Conservation (phyloP, 106 monocot species). For the Dendrobium catenatum region DNA sequence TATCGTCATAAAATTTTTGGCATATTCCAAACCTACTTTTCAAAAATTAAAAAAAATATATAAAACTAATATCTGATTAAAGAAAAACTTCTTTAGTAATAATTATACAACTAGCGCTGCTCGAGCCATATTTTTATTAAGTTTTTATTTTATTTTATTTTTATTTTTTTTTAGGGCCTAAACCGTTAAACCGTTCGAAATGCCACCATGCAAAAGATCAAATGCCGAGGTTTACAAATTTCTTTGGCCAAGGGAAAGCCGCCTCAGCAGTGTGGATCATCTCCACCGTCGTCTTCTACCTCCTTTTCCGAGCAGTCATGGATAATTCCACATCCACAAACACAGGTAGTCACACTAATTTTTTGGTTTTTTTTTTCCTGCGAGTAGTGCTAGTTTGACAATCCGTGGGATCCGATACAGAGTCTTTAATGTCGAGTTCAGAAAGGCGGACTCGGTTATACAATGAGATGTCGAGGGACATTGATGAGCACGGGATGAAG, state of each 20-base stretch:
- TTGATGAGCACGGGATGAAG: conserved; percentile 60
- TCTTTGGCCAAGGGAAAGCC: background rate
- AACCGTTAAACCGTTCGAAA: background rate
- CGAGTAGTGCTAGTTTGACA: background rate
- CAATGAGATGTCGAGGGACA: conserved; percentile 68
- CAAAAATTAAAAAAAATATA: too few species aligned
- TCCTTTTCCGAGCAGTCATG: conserved; percentile 25
- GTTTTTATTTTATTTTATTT: too few species aligned
- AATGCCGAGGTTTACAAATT: conserved; percentile 4
- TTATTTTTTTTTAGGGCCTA: too few species aligned
- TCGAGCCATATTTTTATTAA: too few species aligned
- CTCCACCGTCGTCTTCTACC: conserved; percentile 20
- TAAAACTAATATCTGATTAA: too few species aligned
- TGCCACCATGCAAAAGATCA: background rate
- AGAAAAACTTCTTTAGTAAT: too few species aligned
- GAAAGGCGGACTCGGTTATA: conserved; percentile 58
- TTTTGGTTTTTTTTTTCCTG: background rate
- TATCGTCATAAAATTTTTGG: too few species aligned
- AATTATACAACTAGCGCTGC: too few species aligned
- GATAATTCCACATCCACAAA: conserved; percentile 5
- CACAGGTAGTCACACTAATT: background rate
- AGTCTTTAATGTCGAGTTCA: conserved; percentile 13
- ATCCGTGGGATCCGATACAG: background rate
- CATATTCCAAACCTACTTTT: too few species aligned
- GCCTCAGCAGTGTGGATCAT: conserved; percentile 32